Evolutionary conservation across 1,284 basidiomycete species (phyloP), one percentile per base, ranked within the genome.

Genomic region (Gomphus bonarii): DNA sequence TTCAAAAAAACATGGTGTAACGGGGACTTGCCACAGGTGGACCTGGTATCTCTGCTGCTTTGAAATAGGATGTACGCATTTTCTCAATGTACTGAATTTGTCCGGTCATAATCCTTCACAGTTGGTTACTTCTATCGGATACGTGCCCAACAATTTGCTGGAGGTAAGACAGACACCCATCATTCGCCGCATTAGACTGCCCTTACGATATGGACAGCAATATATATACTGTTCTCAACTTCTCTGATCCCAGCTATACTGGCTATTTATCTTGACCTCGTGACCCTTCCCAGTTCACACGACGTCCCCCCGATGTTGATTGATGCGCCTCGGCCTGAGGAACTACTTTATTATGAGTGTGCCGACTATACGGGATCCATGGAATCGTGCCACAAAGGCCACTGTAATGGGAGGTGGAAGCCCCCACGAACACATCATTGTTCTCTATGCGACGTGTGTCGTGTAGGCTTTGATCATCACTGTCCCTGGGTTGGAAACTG

Each of bases 401-500:
- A 60, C 8, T 80, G 78, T 60, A 63, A 64, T 28, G 72, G 72
- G 8, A 66, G 66, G 47, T 78, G 77, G 77, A 78, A 75, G 60
- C 77, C 77, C 14, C 78, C 78, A 6, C 66, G 76, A 46, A 67
- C 75, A 7, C 76, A 78, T 61, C 78, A 79, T 60, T 80, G 78
- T 64, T 76, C 76, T 11, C 69, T 67, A 2, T 80, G 78, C 56
- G 72, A 72, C 35, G 72, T 76, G 12, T 79, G 78, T 61, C 70
- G 77, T 22, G 61, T 75, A 30, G 75, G 72, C 28, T 78, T 78
- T 62, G 78, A 79, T 63, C 78, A 80, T 60, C 78, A 80, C 64
- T 80, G 78, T 63, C 75, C 78, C 50, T 80, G 78, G 78, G 76
- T 79, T 14, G 77, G 78, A 28, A 77, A 76, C 57, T 80, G 78